Base-by-base conservation (phyloP, 2,329 filamentous ascomycete species). In the Coniochaeta pulveracea region DNA sequence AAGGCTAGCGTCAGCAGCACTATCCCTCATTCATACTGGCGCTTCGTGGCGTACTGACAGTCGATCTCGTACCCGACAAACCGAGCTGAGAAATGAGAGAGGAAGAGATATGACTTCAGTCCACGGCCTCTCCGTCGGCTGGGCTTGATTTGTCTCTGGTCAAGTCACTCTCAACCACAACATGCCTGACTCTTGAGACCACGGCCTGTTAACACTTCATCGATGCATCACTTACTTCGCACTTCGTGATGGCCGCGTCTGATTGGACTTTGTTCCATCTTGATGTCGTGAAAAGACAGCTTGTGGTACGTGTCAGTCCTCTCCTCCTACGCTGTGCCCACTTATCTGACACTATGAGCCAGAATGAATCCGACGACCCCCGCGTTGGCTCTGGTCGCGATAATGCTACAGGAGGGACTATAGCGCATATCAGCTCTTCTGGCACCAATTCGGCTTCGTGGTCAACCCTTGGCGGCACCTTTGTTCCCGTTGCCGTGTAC, bases 401-500 rank as follows among this genome's bases (percentile, higher is more conserved):
- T 34, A 58, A 58, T 43, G 49, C 53, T 3, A 59, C 56, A 4
- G 47, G 48, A 40, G 50, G 55, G 41, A 59, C 59, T 22, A 28
- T 63, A 33, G 48, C 51, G 41, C 52, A 55, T 19, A 27, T 52
- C 28, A 47, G 50, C 11, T 39, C 48, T 11, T 44, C 43, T 17
- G 47, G 48, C 18, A 52, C 50, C n/a, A 52, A 61, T 44, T 63
- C 58, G 7, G 52, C 54, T 4, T 65, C 61, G 2, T 47, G 60
- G 21, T 44, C 48, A 17, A 48, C 58, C 1, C 50, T 67, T 10
- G 52, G 72, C 28, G 57, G 57, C 47, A 76, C 72, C 19, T 59
- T 76, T 12, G 42, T 71, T 6, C 72, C 72, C 8, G 60, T 74
- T 5, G 44, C 69, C 27, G 40, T 66, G 26, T 61, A 66, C 37